Evolutionary conservation across 139 green algal genomes (phyloP), one percentile per base, ranked within the genome.

Genomic region (Nannochloris sp.): DNA sequence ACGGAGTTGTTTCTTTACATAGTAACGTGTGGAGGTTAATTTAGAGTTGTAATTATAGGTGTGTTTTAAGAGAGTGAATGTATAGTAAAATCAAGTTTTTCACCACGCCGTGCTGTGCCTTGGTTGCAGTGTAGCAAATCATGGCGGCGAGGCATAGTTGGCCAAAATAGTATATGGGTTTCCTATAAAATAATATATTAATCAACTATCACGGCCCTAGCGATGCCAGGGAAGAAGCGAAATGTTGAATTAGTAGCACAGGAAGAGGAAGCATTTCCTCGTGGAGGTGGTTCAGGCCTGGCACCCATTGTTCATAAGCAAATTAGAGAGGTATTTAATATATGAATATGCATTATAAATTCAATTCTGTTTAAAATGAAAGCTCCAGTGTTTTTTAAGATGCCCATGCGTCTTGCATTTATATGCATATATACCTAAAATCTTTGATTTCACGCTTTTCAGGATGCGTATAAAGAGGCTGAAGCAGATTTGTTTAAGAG

Each of bases 181-280:
- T 12, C 12, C 9, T 45, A 45, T 45, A 45, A 45, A 45, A 12
- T 45, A 45, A 12, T 45, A 23, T 23, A 54, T 30, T 23, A 54
- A 29, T 9, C 15, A 54, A 45, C 9, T 9, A 45, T n/a, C 10
- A 45, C 9, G 47, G 19, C 6, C 31, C 31, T 64, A 25, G 24
- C 7, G 56, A 57, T 53, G 59, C 30, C 30, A 54, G 38, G 38
- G 27, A 55, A 54, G 24, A 65, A 53, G 0, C 48, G 32, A 33
- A 14, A 32, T 7, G 32, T n/a, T 29, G 33, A 65, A 24, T 19
- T 12, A 45, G 37, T 45, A 19, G 9, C 8, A 12, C 14, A 65
- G 3, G 76, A 75, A 7, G 84, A 95, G 36, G 77, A 79, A 19
- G 74, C 53, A 4, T 95, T 95, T 34, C 81, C 80, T 10, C 70